phyloP scores from a whole-genome alignment of 148 eudicot species.

The Rhododendron mucronatum region DNA sequence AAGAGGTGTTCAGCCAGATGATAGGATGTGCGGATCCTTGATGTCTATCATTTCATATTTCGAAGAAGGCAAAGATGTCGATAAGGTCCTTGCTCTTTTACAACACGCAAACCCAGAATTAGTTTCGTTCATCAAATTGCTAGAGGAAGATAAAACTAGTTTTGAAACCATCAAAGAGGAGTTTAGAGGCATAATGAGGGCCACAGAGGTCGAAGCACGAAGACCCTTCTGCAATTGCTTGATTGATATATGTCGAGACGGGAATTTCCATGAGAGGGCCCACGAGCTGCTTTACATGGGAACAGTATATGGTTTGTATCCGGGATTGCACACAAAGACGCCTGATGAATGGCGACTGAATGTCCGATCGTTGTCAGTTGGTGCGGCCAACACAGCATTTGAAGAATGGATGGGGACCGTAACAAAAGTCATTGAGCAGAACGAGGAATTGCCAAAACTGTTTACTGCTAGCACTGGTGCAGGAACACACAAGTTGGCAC shows the following conservation, averaged over 20 bases:
- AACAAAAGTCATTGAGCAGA: conserved; percentile 46
- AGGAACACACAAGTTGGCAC: conserved; percentile 92
- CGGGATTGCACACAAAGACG: conserved; percentile 79
- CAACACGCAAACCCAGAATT: conserved; percentile 57
- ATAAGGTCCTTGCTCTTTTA: conserved; percentile 62
- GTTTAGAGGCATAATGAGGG: conserved; percentile 49
- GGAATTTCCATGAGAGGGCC: conserved; percentile 61
- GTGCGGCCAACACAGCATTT: conserved; percentile 87
- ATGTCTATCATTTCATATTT: conserved; percentile 78
- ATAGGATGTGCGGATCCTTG: conserved; percentile 79
- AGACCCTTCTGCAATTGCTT: conserved; percentile 91
- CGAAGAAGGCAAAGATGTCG: conserved; percentile 43
- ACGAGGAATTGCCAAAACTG: conserved; percentile 60
- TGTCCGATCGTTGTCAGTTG: conserved; percentile 78
- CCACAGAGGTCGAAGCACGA: conserved; percentile 63
- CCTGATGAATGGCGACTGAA: conserved; percentile 81
- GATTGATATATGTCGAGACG: conserved; percentile 80
- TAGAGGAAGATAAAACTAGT: conserved; percentile 32
- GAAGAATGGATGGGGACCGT: conserved; percentile 94
- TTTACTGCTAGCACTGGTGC: conserved; percentile 81
- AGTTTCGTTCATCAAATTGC: conserved; percentile 48
- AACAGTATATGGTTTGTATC: conserved; percentile 65
- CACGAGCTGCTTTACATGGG: conserved; percentile 85
- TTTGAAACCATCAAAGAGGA: conserved; percentile 61
- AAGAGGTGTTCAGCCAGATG: conserved; percentile 77